Conservation (phyloP, 2,329 filamentous ascomycete species). For the Cladophialophora carrionii region DNA sequence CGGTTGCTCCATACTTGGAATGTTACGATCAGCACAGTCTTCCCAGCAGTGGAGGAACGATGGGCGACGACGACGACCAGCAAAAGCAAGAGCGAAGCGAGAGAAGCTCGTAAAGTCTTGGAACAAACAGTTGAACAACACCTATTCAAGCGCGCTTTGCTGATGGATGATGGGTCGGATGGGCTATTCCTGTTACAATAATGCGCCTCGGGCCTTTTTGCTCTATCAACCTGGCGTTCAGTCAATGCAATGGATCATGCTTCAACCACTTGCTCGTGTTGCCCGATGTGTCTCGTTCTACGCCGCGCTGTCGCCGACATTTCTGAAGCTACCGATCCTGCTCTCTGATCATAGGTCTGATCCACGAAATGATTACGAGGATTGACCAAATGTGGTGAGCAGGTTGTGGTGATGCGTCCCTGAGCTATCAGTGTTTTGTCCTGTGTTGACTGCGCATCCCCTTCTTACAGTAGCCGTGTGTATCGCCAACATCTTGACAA, state of each 20-base stretch:
- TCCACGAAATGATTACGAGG: neutral
- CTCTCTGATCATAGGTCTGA: neutral
- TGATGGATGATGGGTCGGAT: constrained; percentile 20
- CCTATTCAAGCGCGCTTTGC: constrained; percentile 17
- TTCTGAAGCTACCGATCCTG: neutral
- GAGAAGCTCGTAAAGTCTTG: constrained; percentile 18
- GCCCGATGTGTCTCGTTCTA: neutral
- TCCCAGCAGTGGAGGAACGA: constrained; percentile 22
- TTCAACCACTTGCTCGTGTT: neutral
- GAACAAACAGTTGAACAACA: constrained; percentile 4
- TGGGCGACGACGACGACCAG: constrained; percentile 6
- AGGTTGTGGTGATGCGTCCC: neutral
- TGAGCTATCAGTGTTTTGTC: neutral
- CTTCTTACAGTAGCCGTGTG: neutral
- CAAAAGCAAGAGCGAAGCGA: constrained; percentile 21
- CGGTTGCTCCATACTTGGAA: constrained; percentile 9
- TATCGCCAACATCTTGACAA: neutral
- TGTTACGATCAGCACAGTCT: constrained; percentile 26
- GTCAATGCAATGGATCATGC: constrained; percentile 12
- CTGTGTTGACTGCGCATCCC: neutral
- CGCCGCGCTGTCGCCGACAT: neutral
- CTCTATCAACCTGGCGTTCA: constrained; percentile 11
- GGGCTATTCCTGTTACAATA: constrained; percentile 35
- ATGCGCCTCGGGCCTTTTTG: constrained; percentile 23
- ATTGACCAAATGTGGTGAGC: neutral